These are phyloP conservation scores for Ceratocystis smalleyi DNA, from an alignment of 2,329 filamentous ascomycete genomes.

Conservation along the genomic window DNA sequence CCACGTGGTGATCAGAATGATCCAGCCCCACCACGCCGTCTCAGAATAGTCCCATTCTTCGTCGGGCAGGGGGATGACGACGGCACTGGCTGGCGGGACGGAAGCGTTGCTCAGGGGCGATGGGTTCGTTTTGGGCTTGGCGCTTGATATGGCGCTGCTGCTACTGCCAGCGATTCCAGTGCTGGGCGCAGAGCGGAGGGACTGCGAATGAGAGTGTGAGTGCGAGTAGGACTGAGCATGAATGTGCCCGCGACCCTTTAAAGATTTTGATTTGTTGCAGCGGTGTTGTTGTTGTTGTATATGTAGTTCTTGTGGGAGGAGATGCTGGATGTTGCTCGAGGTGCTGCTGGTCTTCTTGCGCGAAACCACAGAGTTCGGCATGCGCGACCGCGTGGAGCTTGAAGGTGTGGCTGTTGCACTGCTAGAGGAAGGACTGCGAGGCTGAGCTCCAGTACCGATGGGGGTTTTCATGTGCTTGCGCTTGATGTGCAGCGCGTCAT, in stretches of 20 bases:
- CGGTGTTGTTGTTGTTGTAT: slow-evolving; percentile 4
- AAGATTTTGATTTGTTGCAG: not conserved
- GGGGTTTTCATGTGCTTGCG: not conserved
- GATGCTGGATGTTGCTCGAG: not conserved
- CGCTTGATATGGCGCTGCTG: not conserved
- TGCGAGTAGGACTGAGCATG: not conserved
- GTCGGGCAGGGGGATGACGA: slow-evolving; percentile 29
- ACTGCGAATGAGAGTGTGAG: not conserved
- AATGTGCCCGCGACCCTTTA: not conserved
- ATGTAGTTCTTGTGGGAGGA: not conserved
- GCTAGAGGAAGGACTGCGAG: slow-evolving; percentile 7
- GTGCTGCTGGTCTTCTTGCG: slow-evolving; percentile 30
- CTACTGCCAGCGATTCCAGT: not conserved
- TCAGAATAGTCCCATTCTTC: slow-evolving; percentile 77
- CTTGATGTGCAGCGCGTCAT: slow-evolving; percentile 53
- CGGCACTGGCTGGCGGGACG: slow-evolving; percentile 8
- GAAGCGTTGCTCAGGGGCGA: slow-evolving; percentile 9
- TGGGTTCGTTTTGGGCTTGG: slow-evolving; percentile 10
- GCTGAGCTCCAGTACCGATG: not conserved
- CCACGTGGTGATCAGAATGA: slow-evolving; percentile 82
- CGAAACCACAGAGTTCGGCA: slow-evolving; percentile 26
- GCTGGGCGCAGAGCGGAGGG: not conserved
- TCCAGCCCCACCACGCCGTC: slow-evolving; percentile 97
- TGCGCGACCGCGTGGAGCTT: slow-evolving; percentile 30
- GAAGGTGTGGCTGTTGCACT: slow-evolving; percentile 22